phyloP scores from a whole-genome alignment of 805 yeast species.

The Nakazawaea siamensis region DNA sequence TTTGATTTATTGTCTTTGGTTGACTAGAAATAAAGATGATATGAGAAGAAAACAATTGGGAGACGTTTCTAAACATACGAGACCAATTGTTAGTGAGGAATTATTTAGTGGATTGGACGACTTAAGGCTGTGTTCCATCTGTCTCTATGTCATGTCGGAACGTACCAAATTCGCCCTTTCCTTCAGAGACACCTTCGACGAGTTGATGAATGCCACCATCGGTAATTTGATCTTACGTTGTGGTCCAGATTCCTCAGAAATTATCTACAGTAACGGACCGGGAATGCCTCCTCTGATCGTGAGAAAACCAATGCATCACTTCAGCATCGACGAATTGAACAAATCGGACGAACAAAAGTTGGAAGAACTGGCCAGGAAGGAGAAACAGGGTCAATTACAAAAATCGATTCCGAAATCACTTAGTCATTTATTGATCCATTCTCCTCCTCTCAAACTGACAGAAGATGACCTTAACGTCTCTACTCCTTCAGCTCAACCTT shows the following conservation, averaged over 20 bases:
- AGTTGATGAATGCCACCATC: conserved; percentile 54
- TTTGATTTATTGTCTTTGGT: conserved; percentile 57
- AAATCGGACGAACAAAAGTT: conserved; percentile 26
- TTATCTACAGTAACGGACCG: conserved; percentile 33
- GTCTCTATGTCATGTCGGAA: conserved; percentile 59
- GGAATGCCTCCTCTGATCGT: conserved; percentile 58
- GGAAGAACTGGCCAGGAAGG: conserved; percentile 40
- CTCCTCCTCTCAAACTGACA: conserved; percentile 25
- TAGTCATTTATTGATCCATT: conserved; percentile 37
- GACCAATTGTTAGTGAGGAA: conserved; percentile 48
- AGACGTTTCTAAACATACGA: conserved; percentile 50
- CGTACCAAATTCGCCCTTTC: conserved; percentile 53
- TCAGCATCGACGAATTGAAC: conserved; percentile 24
- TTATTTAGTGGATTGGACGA: conserved; percentile 52
- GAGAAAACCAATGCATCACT: conserved; percentile 33
- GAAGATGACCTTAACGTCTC: background rate
- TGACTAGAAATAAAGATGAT: conserved; percentile 55
- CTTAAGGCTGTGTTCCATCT: conserved; percentile 55
- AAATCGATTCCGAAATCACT: conserved; percentile 48
- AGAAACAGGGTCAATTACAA: conserved; percentile 42
- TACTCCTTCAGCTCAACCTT: background rate
- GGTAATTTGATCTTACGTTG: conserved; percentile 55
- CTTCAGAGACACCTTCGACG: conserved; percentile 63
- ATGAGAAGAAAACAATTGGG: conserved; percentile 45
- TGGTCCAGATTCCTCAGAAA: conserved; percentile 54